Base-by-base conservation (phyloP, 208 protist genomes). In the Angomonas deanei region DNA sequence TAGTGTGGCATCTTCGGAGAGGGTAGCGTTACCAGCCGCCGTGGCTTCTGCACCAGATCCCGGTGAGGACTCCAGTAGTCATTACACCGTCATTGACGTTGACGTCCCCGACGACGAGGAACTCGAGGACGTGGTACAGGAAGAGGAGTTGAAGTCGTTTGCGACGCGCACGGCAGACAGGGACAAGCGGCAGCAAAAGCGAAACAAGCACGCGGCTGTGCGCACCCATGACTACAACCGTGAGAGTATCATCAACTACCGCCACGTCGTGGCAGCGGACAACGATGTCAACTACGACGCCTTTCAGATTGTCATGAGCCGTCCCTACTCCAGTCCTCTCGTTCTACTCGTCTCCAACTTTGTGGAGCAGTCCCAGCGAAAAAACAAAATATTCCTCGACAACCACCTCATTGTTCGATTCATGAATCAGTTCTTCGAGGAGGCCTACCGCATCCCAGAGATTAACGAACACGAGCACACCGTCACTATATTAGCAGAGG, bases 241-340 rank as follows among this genome's bases (percentile, higher is more conserved):
- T 0, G 78, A 84, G 61, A 83, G 74, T 49, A 88, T 91, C 58
- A 67, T 59, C 3, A 73, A 84, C 53, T 93, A 93, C 72, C 74
- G 75, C 27, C 61, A 70, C 24, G 67, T 84, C 0, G 84, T 89
- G 0, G 66, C 69, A 0, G 71, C 70, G 0, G 84, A 91, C 33
- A 91, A 88, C 57, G 72, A 91, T n/a, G 79, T 88, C 49, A 58
- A 66, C 36, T 92, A 87, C 80, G 19, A 30, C 10, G 82, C 82
- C 50, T 94, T 94, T 72, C 70, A 84, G 59, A 60, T 64, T 0
- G 34, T 81, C 21, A 92, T 94, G 82, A 46, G 69, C 33, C 26
- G 60, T 8, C 68, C 67, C 11, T 59, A 61, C 23, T 78, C 68
- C 30, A 17, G 26, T 17, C 59, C 72, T 27, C 48, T 94, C 53